phyloP scores from a whole-genome alignment of 2,329 filamentous ascomycete genomes.

The Microcyclosporella mali region DNA sequence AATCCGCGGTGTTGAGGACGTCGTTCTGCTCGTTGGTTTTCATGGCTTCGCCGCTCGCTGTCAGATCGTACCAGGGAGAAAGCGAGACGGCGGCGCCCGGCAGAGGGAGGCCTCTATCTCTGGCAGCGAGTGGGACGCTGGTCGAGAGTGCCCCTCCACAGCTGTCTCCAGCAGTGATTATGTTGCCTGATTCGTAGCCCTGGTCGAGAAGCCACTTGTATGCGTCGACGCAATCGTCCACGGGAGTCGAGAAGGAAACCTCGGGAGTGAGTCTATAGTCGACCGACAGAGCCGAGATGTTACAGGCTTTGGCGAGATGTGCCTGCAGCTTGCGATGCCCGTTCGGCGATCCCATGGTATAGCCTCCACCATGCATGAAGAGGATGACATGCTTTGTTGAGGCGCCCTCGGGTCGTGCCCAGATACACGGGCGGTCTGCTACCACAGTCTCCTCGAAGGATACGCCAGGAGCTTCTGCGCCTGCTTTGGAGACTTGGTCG shows the following conservation, averaged over 20 bases:
- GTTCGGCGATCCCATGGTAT: conserved; percentile 20
- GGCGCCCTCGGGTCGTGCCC: conserved; percentile 16
- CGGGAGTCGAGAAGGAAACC: conserved; percentile 48
- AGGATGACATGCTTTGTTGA: conserved; percentile 20
- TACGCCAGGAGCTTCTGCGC: conserved; percentile 19
- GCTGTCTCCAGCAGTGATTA: conserved; percentile 23
- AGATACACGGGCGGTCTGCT: conserved; percentile 18
- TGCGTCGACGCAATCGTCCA: conserved; percentile 52
- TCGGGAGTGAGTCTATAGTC: conserved; percentile 57
- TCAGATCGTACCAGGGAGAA: conserved; percentile 25
- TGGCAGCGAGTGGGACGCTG: conserved; percentile 20
- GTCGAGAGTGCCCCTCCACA: conserved; percentile 24
- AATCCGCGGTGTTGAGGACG: conserved; percentile 16
- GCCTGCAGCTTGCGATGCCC: conserved; percentile 24
- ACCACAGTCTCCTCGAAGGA: conserved; percentile 18
- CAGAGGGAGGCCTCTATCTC: conserved; percentile 14
- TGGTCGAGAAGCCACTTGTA: conserved; percentile 49
- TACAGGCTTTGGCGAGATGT: conserved; percentile 41
- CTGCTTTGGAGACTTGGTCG: conserved; percentile 21
- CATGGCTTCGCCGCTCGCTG: conserved; percentile 11
- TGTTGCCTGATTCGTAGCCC: conserved; percentile 25
- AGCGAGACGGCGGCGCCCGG: conserved; percentile 21
- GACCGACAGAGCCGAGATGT: conserved; percentile 47
- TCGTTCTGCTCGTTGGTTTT: conserved; percentile 19
- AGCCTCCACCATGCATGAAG: conserved; percentile 25